Conservation (phyloP, 225 moss, liverwort and hornwort species). For the Sphagnum contortum region DNA sequence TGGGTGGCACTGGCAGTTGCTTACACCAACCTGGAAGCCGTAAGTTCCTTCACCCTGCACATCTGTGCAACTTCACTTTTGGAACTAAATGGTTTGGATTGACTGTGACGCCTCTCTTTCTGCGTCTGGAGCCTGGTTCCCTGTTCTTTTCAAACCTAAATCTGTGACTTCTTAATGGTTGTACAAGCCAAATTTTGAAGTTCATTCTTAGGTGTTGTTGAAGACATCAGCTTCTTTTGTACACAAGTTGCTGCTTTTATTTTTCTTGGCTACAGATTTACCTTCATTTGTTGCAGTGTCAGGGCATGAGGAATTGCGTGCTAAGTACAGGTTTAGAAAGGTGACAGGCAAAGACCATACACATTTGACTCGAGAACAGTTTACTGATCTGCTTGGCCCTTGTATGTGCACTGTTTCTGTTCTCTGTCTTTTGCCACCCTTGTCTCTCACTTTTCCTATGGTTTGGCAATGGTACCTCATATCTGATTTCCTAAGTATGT, state of each 20-base stretch:
- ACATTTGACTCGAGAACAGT: constrained; percentile 39
- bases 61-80: neutral
- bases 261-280: no score
- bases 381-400: constrained; percentile 53
- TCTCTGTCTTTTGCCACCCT: neutral
- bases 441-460: neutral
- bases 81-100: constrained; percentile 2
- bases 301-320: constrained; percentile 37
- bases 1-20: constrained; percentile 22
- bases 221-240: neutral
- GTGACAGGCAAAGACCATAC: constrained; percentile 41
- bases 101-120: neutral
- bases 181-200: neutral
- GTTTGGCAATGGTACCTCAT: neutral
- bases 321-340: constrained; percentile 47
- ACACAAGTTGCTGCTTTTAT: neutral
- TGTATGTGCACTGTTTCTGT: constrained; percentile 17
- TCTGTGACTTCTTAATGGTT: neutral
- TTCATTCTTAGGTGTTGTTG: neutral
- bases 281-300: constrained; percentile 26
- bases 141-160: neutral
- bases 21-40: constrained; percentile 17
- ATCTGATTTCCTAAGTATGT: neutral
- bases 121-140: no score
- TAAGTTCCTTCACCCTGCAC: constrained; percentile 6